Evolutionary conservation across 257 asterid genomes (phyloP).

Genomic region (Nicotiana sylvestris): DNA sequence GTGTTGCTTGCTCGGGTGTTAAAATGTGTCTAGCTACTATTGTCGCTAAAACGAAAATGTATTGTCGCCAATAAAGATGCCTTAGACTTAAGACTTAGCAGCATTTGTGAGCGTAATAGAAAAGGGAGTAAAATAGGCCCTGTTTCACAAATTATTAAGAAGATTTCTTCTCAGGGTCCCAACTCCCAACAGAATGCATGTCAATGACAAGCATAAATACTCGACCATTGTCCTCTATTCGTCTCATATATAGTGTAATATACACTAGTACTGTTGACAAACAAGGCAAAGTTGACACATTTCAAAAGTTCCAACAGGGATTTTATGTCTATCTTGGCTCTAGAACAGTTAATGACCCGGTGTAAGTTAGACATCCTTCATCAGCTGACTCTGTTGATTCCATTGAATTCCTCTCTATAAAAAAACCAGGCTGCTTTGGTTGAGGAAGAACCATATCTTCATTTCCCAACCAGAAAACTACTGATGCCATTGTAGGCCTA

Average conservation of each 20-base stretch:
- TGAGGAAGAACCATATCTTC: conserved; percentile 10
- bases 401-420: conserved; percentile 3
- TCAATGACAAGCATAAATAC: background rate
- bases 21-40: no score
- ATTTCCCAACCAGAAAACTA: conserved; percentile 15
- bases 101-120: no score
- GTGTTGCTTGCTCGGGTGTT: no score
- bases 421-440: conserved; percentile 18
- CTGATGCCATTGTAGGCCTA: conserved; percentile 20
- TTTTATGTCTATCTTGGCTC: conserved; percentile 7
- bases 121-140: no score
- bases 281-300: background rate
- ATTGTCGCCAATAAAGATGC: no score
- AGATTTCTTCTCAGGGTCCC: no score
- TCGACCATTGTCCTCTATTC: background rate
- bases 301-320: background rate
- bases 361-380: background rate
- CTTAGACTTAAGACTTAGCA: no score
- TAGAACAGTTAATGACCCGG: background rate
- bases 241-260: background rate
- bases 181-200: no score
- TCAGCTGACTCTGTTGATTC: background rate
- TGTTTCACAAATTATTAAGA: no score
- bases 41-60: no score
- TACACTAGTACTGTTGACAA: background rate